These are phyloP conservation scores for Syzygium syzygioides DNA, from an alignment of 441 rosid species.

Conservation along the genomic window DNA sequence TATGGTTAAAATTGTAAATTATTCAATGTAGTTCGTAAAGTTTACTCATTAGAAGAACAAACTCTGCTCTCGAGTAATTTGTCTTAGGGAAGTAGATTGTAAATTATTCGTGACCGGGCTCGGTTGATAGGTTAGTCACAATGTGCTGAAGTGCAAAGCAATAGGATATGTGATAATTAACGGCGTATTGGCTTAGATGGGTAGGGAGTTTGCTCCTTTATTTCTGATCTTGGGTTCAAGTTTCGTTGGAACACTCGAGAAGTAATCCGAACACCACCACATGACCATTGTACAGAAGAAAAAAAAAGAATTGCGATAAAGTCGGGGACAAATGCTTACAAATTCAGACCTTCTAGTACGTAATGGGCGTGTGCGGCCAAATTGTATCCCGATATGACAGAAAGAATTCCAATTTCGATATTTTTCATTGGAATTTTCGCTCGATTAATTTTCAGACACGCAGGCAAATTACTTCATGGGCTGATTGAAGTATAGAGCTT, in stretches of 20 bases:
- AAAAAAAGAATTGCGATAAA: neutral
- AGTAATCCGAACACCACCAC: neutral
- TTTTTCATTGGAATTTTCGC: neutral
- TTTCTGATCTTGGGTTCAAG: neutral
- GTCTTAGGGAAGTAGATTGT: neutral
- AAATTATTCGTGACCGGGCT: neutral
- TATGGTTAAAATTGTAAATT: neutral
- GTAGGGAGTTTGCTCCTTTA: neutral
- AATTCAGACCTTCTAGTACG: neutral
- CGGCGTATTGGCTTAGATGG: neutral
- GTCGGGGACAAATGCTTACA: neutral
- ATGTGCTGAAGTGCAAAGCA: neutral
- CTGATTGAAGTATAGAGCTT: neutral
- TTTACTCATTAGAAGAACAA: neutral
- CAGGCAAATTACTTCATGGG: neutral
- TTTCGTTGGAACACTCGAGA: neutral
- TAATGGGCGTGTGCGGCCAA: neutral
- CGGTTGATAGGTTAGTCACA: neutral
- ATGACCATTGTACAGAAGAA: neutral
- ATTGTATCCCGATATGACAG: neutral
- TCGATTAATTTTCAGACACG: neutral
- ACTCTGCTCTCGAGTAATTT: neutral
- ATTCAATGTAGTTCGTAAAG: neutral
- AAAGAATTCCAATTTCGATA: neutral
- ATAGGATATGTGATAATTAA: neutral